Conservation (phyloP, 768 basidiomycete species). For the Albatrellus ellisii region DNA sequence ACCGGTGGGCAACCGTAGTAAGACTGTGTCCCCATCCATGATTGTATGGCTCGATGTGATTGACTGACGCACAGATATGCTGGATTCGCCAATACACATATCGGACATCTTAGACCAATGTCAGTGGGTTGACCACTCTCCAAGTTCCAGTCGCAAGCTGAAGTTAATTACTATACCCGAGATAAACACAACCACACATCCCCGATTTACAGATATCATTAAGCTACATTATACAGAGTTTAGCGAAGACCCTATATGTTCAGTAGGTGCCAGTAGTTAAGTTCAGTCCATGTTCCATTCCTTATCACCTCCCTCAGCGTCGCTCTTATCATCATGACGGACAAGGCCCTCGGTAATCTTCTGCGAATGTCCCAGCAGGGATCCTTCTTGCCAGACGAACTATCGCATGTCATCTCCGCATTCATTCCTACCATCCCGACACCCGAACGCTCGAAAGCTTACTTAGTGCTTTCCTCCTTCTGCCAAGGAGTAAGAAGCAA, state of each 20-base stretch:
- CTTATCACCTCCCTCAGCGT: too few relatives aligned
- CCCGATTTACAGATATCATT: too few relatives aligned
- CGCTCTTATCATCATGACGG: too few relatives aligned
- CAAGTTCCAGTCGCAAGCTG: too few relatives aligned
- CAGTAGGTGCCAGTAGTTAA: too few relatives aligned
- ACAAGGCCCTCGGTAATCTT: slow-evolving; percentile 22
- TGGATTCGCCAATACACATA: neutral
- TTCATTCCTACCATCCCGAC: slow-evolving; percentile 8
- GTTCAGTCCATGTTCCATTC: too few relatives aligned
- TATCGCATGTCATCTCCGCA: slow-evolving; percentile 11
- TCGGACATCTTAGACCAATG: too few relatives aligned
- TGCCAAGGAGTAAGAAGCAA: slow-evolving; percentile 42
- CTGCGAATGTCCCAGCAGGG: neutral
- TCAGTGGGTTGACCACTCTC: too few relatives aligned
- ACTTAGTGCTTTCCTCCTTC: slow-evolving; percentile 52
- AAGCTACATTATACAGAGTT: too few relatives aligned
- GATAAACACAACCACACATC: too few relatives aligned
- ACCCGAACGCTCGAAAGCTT: slow-evolving; percentile 46
- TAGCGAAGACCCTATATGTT: too few relatives aligned
- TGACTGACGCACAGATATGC: neutral
- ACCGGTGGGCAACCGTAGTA: slow-evolving; percentile 69
- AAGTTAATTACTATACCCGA: too few relatives aligned
- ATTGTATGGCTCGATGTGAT: slow-evolving; percentile 23
- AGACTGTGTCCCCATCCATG: slow-evolving; percentile 58
- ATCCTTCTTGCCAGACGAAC: slow-evolving; percentile 12